Conservation (phyloP, 805 yeast species). For the Metschnikowia proteae region DNA sequence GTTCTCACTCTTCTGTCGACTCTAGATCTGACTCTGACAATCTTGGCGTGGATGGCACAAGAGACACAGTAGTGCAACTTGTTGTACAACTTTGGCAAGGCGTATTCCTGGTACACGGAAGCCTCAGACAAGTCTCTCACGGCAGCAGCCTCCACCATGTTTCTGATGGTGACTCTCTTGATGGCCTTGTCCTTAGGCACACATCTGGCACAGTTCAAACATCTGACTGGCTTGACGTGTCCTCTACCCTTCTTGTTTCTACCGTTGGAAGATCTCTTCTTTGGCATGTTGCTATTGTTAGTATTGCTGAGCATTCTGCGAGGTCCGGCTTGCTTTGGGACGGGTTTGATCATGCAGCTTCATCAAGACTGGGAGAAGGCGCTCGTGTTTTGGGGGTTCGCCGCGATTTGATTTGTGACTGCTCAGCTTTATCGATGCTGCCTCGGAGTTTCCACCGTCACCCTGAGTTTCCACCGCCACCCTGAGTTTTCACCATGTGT, state of each 20-base stretch:
- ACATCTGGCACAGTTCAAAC: conserved; percentile 99
- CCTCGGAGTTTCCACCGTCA: neutral
- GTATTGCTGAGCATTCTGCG: conserved; percentile 4
- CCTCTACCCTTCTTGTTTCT: conserved; percentile 99
- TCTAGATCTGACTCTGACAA: conserved; percentile 99
- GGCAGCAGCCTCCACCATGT: conserved; percentile 99
- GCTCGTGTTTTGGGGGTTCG: too few relatives aligned
- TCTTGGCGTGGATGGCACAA: conserved; percentile 99
- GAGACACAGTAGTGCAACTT: conserved; percentile 99
- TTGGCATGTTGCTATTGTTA: conserved; percentile 73
- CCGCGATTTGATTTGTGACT: too few relatives aligned
- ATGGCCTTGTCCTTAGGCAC: conserved; percentile 99
- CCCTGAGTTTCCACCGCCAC: too few relatives aligned
- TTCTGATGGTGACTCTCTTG: conserved; percentile 99
- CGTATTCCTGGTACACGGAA: conserved; percentile 98
- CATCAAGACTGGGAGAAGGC: too few relatives aligned
- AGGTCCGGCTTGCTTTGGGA: neutral
- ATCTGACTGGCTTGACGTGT: conserved; percentile 99
- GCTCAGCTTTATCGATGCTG: neutral
- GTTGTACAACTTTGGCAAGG: conserved; percentile 99
- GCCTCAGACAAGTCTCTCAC: conserved; percentile 99
- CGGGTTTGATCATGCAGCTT: neutral
- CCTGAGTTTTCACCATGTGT: neutral
- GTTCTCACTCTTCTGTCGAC: conserved; percentile 97
- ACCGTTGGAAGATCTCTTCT: conserved; percentile 99